Evolutionary conservation across 2,329 filamentous ascomycete species (phyloP).

Genomic region (Nothophoma quercina): DNA sequence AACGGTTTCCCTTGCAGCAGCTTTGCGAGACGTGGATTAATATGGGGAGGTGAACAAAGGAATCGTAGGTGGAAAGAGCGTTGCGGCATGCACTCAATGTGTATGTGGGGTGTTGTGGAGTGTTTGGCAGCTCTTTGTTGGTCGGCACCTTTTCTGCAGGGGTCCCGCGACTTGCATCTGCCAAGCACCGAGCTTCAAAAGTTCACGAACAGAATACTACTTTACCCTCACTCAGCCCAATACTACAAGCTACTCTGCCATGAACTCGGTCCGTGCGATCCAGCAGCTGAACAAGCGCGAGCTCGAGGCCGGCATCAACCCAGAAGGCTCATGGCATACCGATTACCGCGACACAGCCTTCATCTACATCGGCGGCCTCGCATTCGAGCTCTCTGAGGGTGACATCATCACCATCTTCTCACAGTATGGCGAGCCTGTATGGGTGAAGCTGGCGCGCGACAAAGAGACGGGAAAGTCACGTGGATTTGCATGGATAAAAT

Average conservation of each 20-base stretch:
- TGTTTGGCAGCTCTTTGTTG: conserved; percentile 25
- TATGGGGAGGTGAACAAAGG: neutral
- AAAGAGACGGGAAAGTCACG: conserved; percentile 95
- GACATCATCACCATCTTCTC: conserved; percentile 97
- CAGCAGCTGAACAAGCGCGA: conserved; percentile 93
- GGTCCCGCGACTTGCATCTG: conserved; percentile 28
- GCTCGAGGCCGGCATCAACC: conserved; percentile 84
- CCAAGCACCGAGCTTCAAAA: conserved; percentile 43
- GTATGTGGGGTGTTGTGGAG: conserved; percentile 26
- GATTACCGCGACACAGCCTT: conserved; percentile 98
- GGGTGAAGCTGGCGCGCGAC: conserved; percentile 90
- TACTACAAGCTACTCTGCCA: too few species aligned
- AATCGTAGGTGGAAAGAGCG: conserved; percentile 7
- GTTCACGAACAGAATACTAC: neutral
- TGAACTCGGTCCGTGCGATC: conserved; percentile 95
- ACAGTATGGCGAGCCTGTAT: conserved; percentile 93
- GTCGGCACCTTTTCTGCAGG: conserved; percentile 41
- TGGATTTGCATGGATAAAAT: conserved; percentile 96
- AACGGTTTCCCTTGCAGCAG: neutral
- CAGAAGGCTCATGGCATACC: conserved; percentile 92
- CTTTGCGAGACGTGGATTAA: neutral
- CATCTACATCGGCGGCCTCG: conserved; percentile 92
- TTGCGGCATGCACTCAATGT: conserved; percentile 22
- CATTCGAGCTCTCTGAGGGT: conserved; percentile 92
- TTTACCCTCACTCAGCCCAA: too few species aligned